Evolutionary conservation across 192 early-diverging fungal genomes (phyloP).

Genomic region (Dissophora globulifera): DNA sequence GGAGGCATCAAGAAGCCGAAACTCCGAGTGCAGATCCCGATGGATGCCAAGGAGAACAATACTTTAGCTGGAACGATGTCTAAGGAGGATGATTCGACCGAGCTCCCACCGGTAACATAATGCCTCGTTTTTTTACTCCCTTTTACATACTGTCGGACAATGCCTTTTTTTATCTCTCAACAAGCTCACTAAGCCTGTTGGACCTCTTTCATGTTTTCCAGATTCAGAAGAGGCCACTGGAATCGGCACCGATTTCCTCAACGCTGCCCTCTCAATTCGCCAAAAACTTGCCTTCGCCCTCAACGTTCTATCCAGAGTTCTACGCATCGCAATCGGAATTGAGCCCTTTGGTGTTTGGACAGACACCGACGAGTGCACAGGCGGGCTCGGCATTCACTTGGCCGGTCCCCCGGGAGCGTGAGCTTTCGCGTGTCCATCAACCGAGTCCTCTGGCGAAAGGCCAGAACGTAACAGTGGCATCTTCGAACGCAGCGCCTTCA

Average conservation of each 20-base stretch:
- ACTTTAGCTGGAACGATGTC: slow-evolving; percentile 43
- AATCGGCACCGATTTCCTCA: slow-evolving; percentile 60
- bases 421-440: slow-evolving; percentile 55
- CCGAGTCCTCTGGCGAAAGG: slow-evolving; percentile 64
- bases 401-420: slow-evolving; percentile 63
- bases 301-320: slow-evolving; percentile 79
- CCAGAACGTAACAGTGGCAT: slow-evolving; percentile 33
- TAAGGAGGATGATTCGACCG: slow-evolving; percentile 47
- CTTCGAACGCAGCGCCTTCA: slow-evolving; percentile 6
- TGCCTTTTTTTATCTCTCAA: no score
- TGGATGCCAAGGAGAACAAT: slow-evolving; percentile 35
- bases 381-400: slow-evolving; percentile 74
- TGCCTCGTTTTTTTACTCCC: no score
- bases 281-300: slow-evolving; percentile 80
- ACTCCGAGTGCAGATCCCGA: slow-evolving; percentile 42
- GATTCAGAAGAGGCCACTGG: slow-evolving; percentile 48
- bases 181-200: no score
- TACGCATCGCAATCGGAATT: slow-evolving; percentile 76
- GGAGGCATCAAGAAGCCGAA: slow-evolving; percentile 43
- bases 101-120: slow-evolving; percentile 37
- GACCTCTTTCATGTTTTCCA: slow-evolving; percentile 6
- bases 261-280: slow-evolving; percentile 74
- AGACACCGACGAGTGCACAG: slow-evolving; percentile 74
- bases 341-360: slow-evolving; percentile 80
- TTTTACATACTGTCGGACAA: no score